Evolutionary conservation across 352 stramenopile species (phyloP).

Genomic region (Globisporangium megalacanthum): DNA sequence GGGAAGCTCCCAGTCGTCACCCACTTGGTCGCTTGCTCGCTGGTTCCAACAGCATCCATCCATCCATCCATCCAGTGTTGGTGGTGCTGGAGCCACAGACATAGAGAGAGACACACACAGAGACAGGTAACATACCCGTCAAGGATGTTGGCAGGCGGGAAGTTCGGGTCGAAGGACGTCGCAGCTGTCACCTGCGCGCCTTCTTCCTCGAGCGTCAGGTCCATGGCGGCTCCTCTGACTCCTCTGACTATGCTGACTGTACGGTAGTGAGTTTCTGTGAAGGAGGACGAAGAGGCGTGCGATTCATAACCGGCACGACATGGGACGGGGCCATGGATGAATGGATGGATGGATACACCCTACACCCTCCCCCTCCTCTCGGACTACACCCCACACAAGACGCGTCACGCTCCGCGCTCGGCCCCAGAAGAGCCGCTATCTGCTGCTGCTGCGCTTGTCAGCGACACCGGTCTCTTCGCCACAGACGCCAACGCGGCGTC

Average conservation of each 20-base stretch:
- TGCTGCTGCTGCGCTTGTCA: too few relatives aligned
- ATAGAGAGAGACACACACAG: not conserved
- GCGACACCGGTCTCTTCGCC: too few relatives aligned
- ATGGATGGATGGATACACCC: too few relatives aligned
- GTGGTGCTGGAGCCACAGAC: not conserved
- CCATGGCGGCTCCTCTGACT: slow-evolving; percentile 27
- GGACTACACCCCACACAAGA: too few relatives aligned
- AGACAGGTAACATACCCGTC: slow-evolving; percentile 42
- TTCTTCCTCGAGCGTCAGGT: slow-evolving; percentile 77
- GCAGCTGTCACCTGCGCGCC: slow-evolving; percentile 74
- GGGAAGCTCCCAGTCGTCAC: slow-evolving; percentile 77
- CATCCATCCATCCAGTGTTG: not conserved
- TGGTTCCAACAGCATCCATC: slow-evolving; percentile 6
- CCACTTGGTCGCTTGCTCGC: slow-evolving; percentile 76
- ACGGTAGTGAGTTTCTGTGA: not conserved
- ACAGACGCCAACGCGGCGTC: not conserved
- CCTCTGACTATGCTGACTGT: too few relatives aligned
- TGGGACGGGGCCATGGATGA: too few relatives aligned
- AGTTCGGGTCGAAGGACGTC: slow-evolving; percentile 70
- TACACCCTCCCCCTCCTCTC: too few relatives aligned
- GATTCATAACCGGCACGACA: too few relatives aligned
- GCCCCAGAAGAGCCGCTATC: too few relatives aligned
- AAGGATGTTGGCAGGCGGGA: slow-evolving; percentile 70
- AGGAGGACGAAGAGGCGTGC: not conserved
- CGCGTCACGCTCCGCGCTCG: too few relatives aligned